Evolutionary conservation across 2,329 filamentous ascomycete genomes (phyloP).

Genomic region (Huntiella bhutanensis): DNA sequence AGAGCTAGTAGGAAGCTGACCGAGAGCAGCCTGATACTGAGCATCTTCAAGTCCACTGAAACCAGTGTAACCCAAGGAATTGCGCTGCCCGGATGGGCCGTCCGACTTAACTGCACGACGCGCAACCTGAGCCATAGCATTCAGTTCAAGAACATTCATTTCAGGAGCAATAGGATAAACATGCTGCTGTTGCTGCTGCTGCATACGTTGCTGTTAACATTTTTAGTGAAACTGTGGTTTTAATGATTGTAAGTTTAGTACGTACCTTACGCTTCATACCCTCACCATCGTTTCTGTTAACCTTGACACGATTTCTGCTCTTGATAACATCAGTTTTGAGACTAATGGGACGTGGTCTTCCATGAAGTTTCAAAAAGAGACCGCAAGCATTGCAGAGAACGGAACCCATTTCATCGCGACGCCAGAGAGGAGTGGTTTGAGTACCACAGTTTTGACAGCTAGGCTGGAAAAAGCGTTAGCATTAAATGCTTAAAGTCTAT

Average conservation of each 20-base stretch:
- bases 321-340: slow-evolving; percentile 99
- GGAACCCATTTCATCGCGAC: slow-evolving; percentile 84
- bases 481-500: neutral
- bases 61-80: slow-evolving; percentile 41
- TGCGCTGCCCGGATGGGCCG: slow-evolving; percentile 2
- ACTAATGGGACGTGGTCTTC: slow-evolving; percentile 78
- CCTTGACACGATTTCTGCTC: slow-evolving; percentile 95
- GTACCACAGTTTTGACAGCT: slow-evolving; percentile 94
- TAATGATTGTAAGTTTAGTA: neutral
- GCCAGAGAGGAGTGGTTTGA: slow-evolving; percentile 90
- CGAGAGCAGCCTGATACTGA: slow-evolving; percentile 36
- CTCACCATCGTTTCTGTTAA: slow-evolving; percentile 51
- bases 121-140: slow-evolving; percentile 9
- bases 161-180: slow-evolving; percentile 8
- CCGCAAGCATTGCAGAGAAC: slow-evolving; percentile 98
- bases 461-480: slow-evolving; percentile 28
- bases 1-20: slow-evolving; percentile 32
- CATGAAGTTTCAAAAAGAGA: slow-evolving; percentile 91
- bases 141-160: slow-evolving; percentile 9
- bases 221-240: neutral
- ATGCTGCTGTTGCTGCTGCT: slow-evolving; percentile 5
- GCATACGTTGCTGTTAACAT: slow-evolving; percentile 8
- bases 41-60: slow-evolving; percentile 64
- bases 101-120: slow-evolving; percentile 5
- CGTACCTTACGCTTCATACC: slow-evolving; percentile 44